Evolutionary conservation across 257 asterid species (phyloP), one percentile per base, ranked within the genome.

Genomic region (Jasminum sambac): DNA sequence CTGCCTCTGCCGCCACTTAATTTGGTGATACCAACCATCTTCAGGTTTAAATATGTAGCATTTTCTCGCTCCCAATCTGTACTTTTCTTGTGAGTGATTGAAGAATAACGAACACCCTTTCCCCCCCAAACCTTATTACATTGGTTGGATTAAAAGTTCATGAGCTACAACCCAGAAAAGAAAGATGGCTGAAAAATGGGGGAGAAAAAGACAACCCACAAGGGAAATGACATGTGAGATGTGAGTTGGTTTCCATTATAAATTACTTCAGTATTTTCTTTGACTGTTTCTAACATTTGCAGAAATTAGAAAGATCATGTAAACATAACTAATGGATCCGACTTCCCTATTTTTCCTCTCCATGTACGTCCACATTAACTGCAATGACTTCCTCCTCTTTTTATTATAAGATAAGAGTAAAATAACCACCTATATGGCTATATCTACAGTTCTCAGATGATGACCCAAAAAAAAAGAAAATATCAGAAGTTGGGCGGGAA

Each of bases 21-120:
- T 74, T 87, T 93, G 70, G 85, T 90, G 21, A 93, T 81, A 59
- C 82, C 72, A 58, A 39, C 73, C 84, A 84, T 87, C 77, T 87
- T 87, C 75, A 78, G 66, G 85, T 80, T 87, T 50, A 76, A 68
- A 80, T 81, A 87, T 23, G 75, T 81, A 11, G 64, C 84, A 38
- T 44, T 70, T 23, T 78, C 82, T 37, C 37, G 44, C 43, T 74
- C 84, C 95, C 84, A 77, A 66, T 67, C 86, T 63, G 78, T 36
- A 73, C 48, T 84, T 40, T 76, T 83, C 84, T 73, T 85, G 70
- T 78, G 82, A 39, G 72, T 64, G 4, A 25, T 44, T 14, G 90
- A 80, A 17, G 99, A 94, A 81, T 86, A 83, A 72, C 99, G 91
- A 76, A 85, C 83, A 80, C 97, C 99, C 99, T 91, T 94, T 76